These are phyloP conservation scores for Silene conica DNA, from an alignment of 148 eudicot genomes.

Conservation along the genomic window DNA sequence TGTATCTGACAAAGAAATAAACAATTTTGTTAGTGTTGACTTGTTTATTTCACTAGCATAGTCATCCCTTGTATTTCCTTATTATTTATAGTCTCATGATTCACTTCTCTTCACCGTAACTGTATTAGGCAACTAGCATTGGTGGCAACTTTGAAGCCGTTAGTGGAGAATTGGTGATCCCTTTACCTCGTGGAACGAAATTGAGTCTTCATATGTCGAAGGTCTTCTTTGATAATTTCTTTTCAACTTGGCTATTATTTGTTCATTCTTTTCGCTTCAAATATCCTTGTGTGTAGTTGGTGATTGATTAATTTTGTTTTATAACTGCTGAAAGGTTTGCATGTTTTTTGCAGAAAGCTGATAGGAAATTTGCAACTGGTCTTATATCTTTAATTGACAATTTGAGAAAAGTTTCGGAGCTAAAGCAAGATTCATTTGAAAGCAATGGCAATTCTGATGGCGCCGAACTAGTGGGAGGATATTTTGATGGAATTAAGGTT, in stretches of 20 bases:
- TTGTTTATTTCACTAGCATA: constrained; percentile 11
- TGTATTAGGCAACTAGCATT: constrained; percentile 67
- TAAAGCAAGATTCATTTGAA: constrained; percentile 38
- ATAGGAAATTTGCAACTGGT: constrained; percentile 47
- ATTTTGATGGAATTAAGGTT: constrained; percentile 85
- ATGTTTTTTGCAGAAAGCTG: constrained; percentile 53
- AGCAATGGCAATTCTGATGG: constrained; percentile 26
- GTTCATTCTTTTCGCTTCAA: neutral
- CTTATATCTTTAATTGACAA: constrained; percentile 45
- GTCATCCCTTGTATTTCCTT: neutral
- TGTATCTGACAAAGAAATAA: constrained; percentile 50
- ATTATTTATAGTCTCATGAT: neutral
- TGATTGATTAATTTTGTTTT: neutral
- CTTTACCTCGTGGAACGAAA: constrained; percentile 52
- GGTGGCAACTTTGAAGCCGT: constrained; percentile 57
- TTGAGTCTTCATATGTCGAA: constrained; percentile 72
- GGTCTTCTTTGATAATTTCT: constrained; percentile 35
- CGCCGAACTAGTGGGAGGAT: constrained; percentile 69
- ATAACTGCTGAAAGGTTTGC: constrained; percentile 5
- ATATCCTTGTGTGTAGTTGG: neutral
- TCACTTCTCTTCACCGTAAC: constrained; percentile 12
- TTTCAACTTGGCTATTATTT: neutral
- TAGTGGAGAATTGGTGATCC: constrained; percentile 62
- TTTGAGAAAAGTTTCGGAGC: constrained; percentile 34
- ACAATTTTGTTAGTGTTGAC: constrained; percentile 63